Base-by-base conservation (phyloP, 306 rosid genomes). In the Rosa persica region DNA sequence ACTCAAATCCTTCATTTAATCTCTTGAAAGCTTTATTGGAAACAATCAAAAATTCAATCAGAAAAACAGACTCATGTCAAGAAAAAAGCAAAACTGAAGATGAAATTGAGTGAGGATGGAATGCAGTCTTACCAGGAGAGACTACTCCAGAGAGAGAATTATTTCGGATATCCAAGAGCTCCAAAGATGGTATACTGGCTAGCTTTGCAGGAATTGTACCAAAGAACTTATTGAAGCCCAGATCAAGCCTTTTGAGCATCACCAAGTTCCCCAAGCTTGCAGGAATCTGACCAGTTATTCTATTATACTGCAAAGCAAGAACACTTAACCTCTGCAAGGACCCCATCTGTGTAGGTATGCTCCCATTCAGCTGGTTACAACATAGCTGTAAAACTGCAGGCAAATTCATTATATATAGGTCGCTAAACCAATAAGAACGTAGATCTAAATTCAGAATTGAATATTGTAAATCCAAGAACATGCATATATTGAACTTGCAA, bases 291-390 rank as follows among this genome's bases (percentile, higher is more conserved):
- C 94, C 99, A 16, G 12, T 79, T 67, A 91, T 84, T 79, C 72
- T 89, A 87, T 95, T 95, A 73, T 85, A 44, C 72, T 95, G 98
- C 84, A 93, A 75, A 74, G 92, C 93, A 76, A 95, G 89, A 74
- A 88, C 88, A 47, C 65, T 85, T 34, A 93, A 88, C 80, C 82
- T 89, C 89, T 83, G 89, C 86, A 89, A 85, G 34, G 84, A 87
- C 34, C 94, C 98, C 78, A 91, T 84, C 70, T 85, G 79, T 22
- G 82, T 4, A 3, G 99, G 98, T 77, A 95, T 87, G 62, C 66
- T 84, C 42, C 98, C 97, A 65, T 79, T 92, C 82, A 95, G 85
- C 80, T 85, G 87, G 77, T 95, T 95, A 83, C 89, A 88, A 12
- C 97, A 92, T 66, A 95, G 77, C 87, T 95, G 99, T 27, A 94